Conservation (phyloP, 805 yeast genomes). For the Millerago galiae region DNA sequence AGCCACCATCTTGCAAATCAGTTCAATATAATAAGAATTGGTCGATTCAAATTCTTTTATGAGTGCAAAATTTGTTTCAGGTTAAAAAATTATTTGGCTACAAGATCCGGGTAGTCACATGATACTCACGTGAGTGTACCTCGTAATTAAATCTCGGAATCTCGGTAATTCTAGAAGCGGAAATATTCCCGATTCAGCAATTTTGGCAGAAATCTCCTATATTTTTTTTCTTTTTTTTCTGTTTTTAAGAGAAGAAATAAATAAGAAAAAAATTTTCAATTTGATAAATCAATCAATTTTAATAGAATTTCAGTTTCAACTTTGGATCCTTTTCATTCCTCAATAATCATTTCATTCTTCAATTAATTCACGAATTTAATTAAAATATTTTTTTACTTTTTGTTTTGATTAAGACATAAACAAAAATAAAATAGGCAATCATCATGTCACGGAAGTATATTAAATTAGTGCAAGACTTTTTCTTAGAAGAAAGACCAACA, state of each 20-base stretch:
- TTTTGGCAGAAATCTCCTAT: not conserved
- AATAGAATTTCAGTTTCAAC: too few species aligned
- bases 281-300: too few species aligned
- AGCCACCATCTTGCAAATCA: conserved; percentile 9
- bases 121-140: not conserved
- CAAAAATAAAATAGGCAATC: not conserved
- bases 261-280: not conserved
- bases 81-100: too few species aligned
- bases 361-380: too few species aligned
- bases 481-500: conserved; percentile 47
- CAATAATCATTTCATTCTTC: too few species aligned
- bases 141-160: not conserved
- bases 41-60: too few species aligned
- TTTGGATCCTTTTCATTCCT: too few species aligned
- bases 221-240: not conserved
- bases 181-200: not conserved
- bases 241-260: not conserved
- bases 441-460: not conserved
- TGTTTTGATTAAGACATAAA: too few species aligned
- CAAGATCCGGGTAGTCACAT: too few species aligned
- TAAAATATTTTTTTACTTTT: too few species aligned
- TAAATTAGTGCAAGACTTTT: conserved; percentile 31
- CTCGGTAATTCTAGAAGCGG: not conserved
- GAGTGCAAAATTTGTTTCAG: too few species aligned
- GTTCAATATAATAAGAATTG: too few species aligned